Conservation (phyloP, 78 protist species). For the slime mould (Dictyostelium discoideum) region DNA sequence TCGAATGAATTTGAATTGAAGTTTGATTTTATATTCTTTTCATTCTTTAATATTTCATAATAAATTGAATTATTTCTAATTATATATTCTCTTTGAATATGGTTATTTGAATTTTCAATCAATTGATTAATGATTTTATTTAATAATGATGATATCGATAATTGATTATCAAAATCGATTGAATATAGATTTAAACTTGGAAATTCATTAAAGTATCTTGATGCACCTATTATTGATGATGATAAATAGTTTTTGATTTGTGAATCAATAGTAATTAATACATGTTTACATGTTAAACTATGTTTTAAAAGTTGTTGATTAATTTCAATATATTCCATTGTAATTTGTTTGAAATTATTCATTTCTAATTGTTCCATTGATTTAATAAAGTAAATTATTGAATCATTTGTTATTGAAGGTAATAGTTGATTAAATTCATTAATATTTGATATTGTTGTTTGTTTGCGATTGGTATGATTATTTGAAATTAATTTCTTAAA, state of each 20-base stretch:
- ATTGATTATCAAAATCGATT: not conserved
- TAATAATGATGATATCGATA: not conserved
- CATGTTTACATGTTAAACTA: not conserved
- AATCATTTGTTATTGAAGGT: not conserved
- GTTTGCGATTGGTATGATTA: not conserved
- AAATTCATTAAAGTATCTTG: not conserved
- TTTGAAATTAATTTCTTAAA: not conserved
- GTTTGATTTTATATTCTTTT: not conserved
- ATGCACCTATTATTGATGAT: not conserved
- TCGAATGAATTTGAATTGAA: not conserved
- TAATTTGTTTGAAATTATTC: not conserved
- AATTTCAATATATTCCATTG: conserved; percentile 25
- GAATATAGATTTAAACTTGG: not conserved
- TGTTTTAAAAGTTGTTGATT: conserved; percentile 29
- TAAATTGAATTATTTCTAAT: not conserved
- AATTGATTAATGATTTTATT: not conserved
- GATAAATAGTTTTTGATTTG: not conserved
- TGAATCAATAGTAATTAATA: not conserved
- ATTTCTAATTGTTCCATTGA: not conserved
- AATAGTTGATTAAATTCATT: not conserved
- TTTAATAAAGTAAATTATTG: not conserved
- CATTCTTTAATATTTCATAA: conserved; percentile 29
- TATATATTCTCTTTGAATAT: not conserved
- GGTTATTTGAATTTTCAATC: not conserved
- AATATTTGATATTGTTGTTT: not conserved